Evolutionary conservation across 192 early-diverging fungal species (phyloP), one percentile per base, ranked within the genome.

Genomic region (Coemansia umbellata): DNA sequence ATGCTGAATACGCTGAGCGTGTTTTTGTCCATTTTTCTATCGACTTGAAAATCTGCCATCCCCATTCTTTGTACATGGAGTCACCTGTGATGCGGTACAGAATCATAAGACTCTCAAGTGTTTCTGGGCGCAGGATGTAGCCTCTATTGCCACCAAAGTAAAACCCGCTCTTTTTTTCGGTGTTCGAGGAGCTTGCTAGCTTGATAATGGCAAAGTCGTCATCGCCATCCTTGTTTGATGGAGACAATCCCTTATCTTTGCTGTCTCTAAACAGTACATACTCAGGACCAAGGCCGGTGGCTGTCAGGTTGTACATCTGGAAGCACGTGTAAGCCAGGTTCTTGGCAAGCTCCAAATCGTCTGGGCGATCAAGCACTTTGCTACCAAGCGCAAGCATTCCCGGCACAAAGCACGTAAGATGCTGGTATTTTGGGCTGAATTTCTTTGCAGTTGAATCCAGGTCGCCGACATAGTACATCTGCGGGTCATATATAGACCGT

Each of bases 1-100:
- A 78, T 18, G 73, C 75, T 8, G 83, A 74, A 56, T 83, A 87
- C 1, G 81, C 94, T 0, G 80, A 53, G 4, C 67, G 59, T 3
- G 91, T 82, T 53, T 85, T 87, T 27, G 82, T 78, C 69, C 87
- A 85, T 59, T 84, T 84, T 51, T 92, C 91, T 64, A 97, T 90
- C 2, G 83, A 80, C 58, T 84, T 62, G 67, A 93, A 97, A 21
- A 97, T 93, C 37, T 85, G 78, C 91, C 91, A 91, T 3, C 87
- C 87, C 84, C 84, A 87, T 36, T 89, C 82, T 80, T 90, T 64
- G 63, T 77, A 77, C 35, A 58, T 56, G 41, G 31, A 41, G 50
- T 97, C 84, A 10, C 91, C 90, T 11, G 94, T 97, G 19, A 94
- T 60, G 27, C 91, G 66, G 75, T 85, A 95, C 52, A 95, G 57